A percentile compares a stretch with the other conserved stretches of the same genome.
phyloP scores from a whole-genome alignment of 2,329 filamentous ascomycete species.

The Pochonia chlamydosporia region DNA sequence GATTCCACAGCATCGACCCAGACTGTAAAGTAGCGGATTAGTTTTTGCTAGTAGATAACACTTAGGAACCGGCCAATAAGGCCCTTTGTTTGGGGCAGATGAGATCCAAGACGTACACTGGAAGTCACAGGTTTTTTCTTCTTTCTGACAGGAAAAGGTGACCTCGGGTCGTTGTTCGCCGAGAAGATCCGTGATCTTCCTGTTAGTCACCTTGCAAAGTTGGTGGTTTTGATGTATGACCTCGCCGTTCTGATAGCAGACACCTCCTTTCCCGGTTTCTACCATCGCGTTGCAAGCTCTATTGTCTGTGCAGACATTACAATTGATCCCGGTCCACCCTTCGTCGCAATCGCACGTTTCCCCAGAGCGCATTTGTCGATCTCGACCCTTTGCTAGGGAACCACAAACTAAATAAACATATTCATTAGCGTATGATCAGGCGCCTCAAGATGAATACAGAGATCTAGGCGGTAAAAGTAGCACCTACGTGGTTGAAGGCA shows the following conservation, averaged over 20 bases:
- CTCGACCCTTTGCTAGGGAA: slow-evolving; percentile 72
- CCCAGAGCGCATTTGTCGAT: slow-evolving; percentile 69
- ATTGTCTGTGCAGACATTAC: slow-evolving; percentile 86
- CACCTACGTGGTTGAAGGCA: slow-evolving; percentile 71
- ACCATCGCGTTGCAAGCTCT: slow-evolving; percentile 83
- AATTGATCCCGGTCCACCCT: slow-evolving; percentile 96
- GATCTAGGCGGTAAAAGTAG: not conserved
- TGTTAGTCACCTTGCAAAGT: slow-evolving; percentile 95
- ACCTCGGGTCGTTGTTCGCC: slow-evolving; percentile 84
- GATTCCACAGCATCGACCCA: slow-evolving; percentile 94
- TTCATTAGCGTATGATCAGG: not conserved
- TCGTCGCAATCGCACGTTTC: slow-evolving; percentile 79
- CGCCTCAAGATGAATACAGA: not conserved
- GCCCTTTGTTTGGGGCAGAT: no score
- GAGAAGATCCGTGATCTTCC: slow-evolving; percentile 82
- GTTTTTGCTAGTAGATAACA: not conserved
- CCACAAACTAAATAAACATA: slow-evolving; percentile 60
- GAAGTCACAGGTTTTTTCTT: slow-evolving; percentile 78
- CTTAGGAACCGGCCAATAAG: no score
- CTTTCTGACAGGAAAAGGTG: slow-evolving; percentile 83
- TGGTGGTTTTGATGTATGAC: slow-evolving; percentile 94
- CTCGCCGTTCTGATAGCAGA: slow-evolving; percentile 88
- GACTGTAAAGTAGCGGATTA: slow-evolving; percentile 43
- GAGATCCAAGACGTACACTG: slow-evolving; percentile 61
- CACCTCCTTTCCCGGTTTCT: slow-evolving; percentile 72